Conservation (phyloP, 495 filamentous ascomycete genomes). For the Neurospora sp. region DNA sequence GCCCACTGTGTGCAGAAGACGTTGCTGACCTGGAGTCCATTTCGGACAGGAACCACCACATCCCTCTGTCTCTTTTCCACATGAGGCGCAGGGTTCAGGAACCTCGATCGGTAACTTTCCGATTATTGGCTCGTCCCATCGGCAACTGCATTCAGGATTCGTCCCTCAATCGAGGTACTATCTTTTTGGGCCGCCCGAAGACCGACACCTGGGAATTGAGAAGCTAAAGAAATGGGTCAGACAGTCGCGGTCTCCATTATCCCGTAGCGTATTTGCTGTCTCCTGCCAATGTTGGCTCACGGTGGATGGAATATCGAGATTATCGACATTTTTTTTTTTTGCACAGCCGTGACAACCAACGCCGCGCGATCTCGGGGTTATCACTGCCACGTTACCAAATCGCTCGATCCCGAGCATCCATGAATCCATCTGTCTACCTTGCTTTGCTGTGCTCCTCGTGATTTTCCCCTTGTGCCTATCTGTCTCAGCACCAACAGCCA, state of each 20-base stretch:
- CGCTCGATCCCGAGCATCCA: not conserved
- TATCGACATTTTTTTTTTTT: not conserved
- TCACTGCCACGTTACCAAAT: not conserved
- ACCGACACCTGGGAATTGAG: not conserved
- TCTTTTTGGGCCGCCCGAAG: not conserved
- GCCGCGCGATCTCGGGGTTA: not conserved
- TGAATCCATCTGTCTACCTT: not conserved
- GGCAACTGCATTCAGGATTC: conserved; percentile 4
- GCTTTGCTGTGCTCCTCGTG: not conserved
- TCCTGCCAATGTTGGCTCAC: not conserved
- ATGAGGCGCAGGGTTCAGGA: conserved; percentile 6
- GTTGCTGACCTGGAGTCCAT: not conserved
- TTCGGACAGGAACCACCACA: not conserved
- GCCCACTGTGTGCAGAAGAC: not conserved
- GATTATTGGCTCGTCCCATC: conserved; percentile 16
- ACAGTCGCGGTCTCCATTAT: not conserved
- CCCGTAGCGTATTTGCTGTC: not conserved
- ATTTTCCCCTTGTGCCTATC: not conserved
- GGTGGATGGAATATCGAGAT: not conserved
- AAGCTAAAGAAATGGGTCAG: not conserved
- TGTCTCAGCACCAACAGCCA: not conserved
- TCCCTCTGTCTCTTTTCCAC: not conserved
- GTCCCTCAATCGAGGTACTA: conserved; percentile 1
- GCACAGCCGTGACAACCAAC: not conserved
- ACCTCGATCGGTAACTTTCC: conserved; percentile 11